Conservation (phyloP, 495 filamentous ascomycete species). For the Aspergillus taichungensis region DNA sequence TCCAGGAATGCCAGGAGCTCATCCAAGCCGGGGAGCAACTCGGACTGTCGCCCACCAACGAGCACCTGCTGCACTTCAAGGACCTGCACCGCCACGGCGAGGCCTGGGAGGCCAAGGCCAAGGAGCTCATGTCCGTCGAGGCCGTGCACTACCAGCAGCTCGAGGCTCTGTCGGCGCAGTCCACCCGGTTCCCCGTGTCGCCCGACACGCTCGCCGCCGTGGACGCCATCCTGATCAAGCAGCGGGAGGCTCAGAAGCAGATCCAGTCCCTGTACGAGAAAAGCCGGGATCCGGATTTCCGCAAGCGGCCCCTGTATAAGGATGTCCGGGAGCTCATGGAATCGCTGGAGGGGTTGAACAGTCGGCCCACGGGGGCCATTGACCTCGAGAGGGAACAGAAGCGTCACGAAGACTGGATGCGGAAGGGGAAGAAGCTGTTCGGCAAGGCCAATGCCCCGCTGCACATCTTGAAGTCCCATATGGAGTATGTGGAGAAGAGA, state of each 20-base stretch:
- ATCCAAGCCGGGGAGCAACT: conserved; percentile 68
- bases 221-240: conserved; percentile 90
- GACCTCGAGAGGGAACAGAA: conserved; percentile 94
- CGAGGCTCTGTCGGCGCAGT: conserved; percentile 75
- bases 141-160: conserved; percentile 87
- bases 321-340: conserved; percentile 88
- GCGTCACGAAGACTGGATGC: conserved; percentile 98
- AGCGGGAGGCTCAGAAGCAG: conserved; percentile 85
- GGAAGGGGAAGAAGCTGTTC: conserved; percentile 95
- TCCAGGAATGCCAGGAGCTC: conserved; percentile 70
- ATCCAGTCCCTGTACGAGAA: conserved; percentile 72
- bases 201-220: conserved; percentile 71
- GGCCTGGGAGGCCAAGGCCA: conserved; percentile 88
- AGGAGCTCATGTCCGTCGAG: conserved; percentile 86
- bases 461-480: conserved; percentile 87
- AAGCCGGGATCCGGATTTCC: conserved; percentile 63
- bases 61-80: conserved; percentile 64
- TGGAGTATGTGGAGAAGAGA: conserved; percentile 83
- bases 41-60: conserved; percentile 66
- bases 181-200: conserved; percentile 70
- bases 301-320: conserved; percentile 77
- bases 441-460: conserved; percentile 96
- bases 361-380: conserved; percentile 80
- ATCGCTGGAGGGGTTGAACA: conserved; percentile 75
- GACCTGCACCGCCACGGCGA: conserved; percentile 68